A percentile compares a stretch with the other conserved stretches of the same genome.
Evolutionary conservation across 345 rosid genomes (phyloP).

Genomic region (Acer saccharum): DNA sequence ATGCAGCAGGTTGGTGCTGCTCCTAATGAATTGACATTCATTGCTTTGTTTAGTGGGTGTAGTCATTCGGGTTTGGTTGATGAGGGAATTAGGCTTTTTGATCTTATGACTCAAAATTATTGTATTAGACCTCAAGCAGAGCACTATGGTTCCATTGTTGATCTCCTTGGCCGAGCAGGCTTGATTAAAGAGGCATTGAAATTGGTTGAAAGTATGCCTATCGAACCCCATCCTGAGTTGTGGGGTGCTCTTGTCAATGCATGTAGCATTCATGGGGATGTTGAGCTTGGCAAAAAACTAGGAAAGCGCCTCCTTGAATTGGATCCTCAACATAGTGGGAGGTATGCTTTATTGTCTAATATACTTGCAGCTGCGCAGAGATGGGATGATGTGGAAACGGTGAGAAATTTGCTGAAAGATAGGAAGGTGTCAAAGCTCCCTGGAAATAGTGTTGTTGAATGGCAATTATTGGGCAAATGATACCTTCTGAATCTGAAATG

Average conservation of each 20-base stretch:
- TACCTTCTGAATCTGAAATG: not conserved
- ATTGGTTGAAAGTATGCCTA: slow-evolving; percentile 35
- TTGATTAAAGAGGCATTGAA: slow-evolving; percentile 34
- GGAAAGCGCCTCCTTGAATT: slow-evolving; percentile 26
- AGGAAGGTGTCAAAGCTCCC: slow-evolving; percentile 23
- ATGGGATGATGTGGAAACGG: slow-evolving; percentile 27
- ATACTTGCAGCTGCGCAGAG: slow-evolving; percentile 10
- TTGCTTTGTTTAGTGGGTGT: slow-evolving; percentile 40
- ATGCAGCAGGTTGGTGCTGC: slow-evolving; percentile 27
- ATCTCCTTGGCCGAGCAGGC: slow-evolving; percentile 45
- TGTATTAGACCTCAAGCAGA: slow-evolving; percentile 31
- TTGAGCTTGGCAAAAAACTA: slow-evolving; percentile 20
- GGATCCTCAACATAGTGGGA: slow-evolving; percentile 33
- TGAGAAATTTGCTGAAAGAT: slow-evolving; percentile 15
- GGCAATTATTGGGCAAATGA: not conserved
- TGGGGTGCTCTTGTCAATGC: slow-evolving; percentile 44
- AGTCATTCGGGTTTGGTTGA: slow-evolving; percentile 41
- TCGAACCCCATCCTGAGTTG: slow-evolving; percentile 37
- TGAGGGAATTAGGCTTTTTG: slow-evolving; percentile 36
- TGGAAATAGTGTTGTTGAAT: slow-evolving; percentile 19
- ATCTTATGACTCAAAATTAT: slow-evolving; percentile 29
- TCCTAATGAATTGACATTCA: slow-evolving; percentile 34
- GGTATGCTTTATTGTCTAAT: slow-evolving; percentile 32
- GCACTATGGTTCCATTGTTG: slow-evolving; percentile 41
- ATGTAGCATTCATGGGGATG: slow-evolving; percentile 40